Percentiles rank a stretch among this genome's conserved stretches.
Evolutionary conservation across 306 rosid species (phyloP).

Genomic region (Lupinus albus): DNA sequence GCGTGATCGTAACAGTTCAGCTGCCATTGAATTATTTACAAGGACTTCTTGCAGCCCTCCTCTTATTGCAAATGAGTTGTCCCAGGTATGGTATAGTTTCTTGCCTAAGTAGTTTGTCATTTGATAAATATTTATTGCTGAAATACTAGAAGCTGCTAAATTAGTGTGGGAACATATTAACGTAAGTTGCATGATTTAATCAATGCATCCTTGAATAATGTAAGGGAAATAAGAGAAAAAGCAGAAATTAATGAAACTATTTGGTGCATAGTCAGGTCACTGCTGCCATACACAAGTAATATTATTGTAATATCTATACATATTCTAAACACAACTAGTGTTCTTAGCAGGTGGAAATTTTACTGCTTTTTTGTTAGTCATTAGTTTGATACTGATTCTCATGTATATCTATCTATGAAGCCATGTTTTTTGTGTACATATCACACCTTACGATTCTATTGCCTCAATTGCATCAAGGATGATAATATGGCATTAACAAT

Average conservation of each 20-base stretch:
- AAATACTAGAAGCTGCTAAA: slow-evolving; percentile 7
- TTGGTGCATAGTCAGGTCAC: slow-evolving; percentile 15
- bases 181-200: slow-evolving; percentile 19
- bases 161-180: background rate
- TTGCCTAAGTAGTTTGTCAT: slow-evolving; percentile 7
- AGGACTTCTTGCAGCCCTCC: slow-evolving; percentile 87
- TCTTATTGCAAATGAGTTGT: slow-evolving; percentile 81
- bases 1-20: slow-evolving; percentile 75
- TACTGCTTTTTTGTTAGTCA: background rate
- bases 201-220: slow-evolving; percentile 1
- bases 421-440: background rate
- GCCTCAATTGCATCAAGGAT: slow-evolving; percentile 24
- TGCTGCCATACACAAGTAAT: slow-evolving; percentile 4
- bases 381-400: slow-evolving; percentile 16
- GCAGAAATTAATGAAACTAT: slow-evolving; percentile 7
- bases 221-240: slow-evolving; percentile 23
- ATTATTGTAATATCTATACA: background rate
- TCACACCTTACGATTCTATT: slow-evolving; percentile 1
- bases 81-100: slow-evolving; percentile 63
- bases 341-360: background rate
- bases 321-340: slow-evolving; percentile 19
- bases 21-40: slow-evolving; percentile 82
- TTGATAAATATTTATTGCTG: slow-evolving; percentile 18
- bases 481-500: background rate
- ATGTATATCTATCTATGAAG: slow-evolving; percentile 1